These are phyloP conservation scores for Plantago rigida DNA, from an alignment of 305 asterid species.

Conservation along the genomic window DNA sequence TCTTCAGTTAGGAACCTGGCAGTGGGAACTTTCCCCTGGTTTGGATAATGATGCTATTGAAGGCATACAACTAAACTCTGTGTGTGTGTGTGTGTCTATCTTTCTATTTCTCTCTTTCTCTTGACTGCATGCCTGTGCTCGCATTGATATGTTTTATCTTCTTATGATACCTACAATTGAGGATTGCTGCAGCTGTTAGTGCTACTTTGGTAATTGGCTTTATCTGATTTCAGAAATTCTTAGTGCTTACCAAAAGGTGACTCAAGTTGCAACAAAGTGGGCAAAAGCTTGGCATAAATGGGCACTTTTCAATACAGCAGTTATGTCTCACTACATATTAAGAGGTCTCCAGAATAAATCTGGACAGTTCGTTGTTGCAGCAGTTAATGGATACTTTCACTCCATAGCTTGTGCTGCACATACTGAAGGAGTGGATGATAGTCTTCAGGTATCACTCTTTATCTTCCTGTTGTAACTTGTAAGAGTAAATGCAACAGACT, in stretches of 20 bases:
- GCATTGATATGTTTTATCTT: background rate
- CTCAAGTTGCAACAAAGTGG: slow-evolving; percentile 82
- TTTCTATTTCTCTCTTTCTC: too few relatives aligned
- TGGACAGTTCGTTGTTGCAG: slow-evolving; percentile 85
- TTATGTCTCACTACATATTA: slow-evolving; percentile 89
- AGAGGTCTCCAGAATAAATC: slow-evolving; percentile 62
- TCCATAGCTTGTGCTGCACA: slow-evolving; percentile 97
- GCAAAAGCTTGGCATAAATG: slow-evolving; percentile 98
- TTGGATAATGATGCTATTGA: slow-evolving; percentile 84
- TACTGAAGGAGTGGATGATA: slow-evolving; percentile 97
- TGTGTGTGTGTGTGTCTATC: too few relatives aligned
- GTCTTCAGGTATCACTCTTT: slow-evolving; percentile 58
- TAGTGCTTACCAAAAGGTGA: slow-evolving; percentile 70
- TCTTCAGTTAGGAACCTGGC: slow-evolving; percentile 85
- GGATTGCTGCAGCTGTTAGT: slow-evolving; percentile 22
- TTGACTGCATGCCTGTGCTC: background rate
- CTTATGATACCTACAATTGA: slow-evolving; percentile 19
- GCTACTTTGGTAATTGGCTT: slow-evolving; percentile 25
- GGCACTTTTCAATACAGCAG: slow-evolving; percentile 98
- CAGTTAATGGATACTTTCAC: slow-evolving; percentile 95
- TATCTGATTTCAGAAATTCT: slow-evolving; percentile 63
- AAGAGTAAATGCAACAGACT: slow-evolving; percentile 17
- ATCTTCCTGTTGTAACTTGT: background rate
- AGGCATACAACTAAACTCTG: slow-evolving; percentile 34
- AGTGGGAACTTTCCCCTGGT: slow-evolving; percentile 86